Evolutionary conservation across 2,329 filamentous ascomycete species (phyloP).

Genomic region (Trichoderma pleuroti): DNA sequence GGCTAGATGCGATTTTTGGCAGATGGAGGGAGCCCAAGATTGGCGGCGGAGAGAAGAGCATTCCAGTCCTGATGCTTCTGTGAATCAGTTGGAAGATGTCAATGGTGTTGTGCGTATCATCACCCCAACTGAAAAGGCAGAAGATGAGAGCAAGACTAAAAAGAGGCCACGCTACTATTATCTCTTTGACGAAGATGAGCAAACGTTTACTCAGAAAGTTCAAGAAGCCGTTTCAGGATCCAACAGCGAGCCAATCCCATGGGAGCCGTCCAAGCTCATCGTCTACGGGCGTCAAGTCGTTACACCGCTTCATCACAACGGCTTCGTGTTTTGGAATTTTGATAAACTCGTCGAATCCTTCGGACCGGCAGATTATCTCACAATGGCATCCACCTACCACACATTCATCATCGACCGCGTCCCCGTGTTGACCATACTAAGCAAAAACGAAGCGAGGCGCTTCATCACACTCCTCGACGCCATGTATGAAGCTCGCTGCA

Average conservation of each 20-base stretch:
- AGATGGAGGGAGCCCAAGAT: conserved; percentile 73
- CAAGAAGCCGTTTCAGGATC: conserved; percentile 24
- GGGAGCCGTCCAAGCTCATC: conserved; percentile 43
- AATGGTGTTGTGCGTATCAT: not conserved
- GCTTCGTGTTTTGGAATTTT: conserved; percentile 65
- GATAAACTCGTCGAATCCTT: conserved; percentile 63
- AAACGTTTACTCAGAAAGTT: conserved; percentile 29
- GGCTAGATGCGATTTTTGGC: conserved; percentile 77
- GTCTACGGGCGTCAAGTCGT: conserved; percentile 63
- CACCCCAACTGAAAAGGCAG: not conserved
- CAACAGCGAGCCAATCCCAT: conserved; percentile 29
- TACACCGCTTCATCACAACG: conserved; percentile 56
- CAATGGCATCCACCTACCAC: conserved; percentile 74
- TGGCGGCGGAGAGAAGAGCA: conserved; percentile 58
- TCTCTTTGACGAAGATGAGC: conserved; percentile 27
- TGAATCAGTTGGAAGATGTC: not conserved
- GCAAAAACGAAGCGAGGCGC: conserved; percentile 77
- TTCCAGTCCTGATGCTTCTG: conserved; percentile 8
- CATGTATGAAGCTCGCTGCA: conserved; percentile 77
- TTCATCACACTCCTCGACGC: conserved; percentile 80
- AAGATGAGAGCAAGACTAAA: conserved; percentile 21
- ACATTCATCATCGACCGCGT: conserved; percentile 71
- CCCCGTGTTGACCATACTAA: conserved; percentile 61
- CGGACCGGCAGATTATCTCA: conserved; percentile 79
- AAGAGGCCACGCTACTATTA: conserved; percentile 33